These are phyloP conservation scores for Violaceomyces palustris DNA, from an alignment of 1,284 basidiomycete genomes.

Conservation along the genomic window DNA sequence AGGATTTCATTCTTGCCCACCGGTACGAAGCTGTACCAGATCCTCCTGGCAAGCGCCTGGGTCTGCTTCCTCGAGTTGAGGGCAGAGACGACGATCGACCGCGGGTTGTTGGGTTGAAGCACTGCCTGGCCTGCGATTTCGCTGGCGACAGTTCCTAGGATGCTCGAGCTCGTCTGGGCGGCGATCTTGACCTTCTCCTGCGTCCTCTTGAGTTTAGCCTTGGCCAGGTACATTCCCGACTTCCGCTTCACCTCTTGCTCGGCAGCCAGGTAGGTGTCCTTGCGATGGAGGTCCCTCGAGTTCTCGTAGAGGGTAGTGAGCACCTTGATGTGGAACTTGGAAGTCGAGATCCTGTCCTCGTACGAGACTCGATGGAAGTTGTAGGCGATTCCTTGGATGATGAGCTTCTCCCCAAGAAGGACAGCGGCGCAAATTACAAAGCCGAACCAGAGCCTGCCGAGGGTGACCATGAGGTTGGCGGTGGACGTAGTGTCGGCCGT, in stretches of 20 bases:
- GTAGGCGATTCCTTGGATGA: slow-evolving; percentile 64
- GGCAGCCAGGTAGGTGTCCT: slow-evolving; percentile 25
- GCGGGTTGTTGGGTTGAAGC: slow-evolving; percentile 64
- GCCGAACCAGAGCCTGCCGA: slow-evolving; percentile 59
- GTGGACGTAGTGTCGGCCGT: slow-evolving; percentile 18
- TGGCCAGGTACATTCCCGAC: slow-evolving; percentile 16
- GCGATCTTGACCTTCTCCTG: slow-evolving; percentile 22
- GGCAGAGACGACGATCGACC: slow-evolving; percentile 22
- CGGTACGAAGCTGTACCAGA: slow-evolving; percentile 80
- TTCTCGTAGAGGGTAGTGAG: slow-evolving; percentile 74
- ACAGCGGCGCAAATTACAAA: slow-evolving; percentile 68
- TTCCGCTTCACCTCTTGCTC: slow-evolving; percentile 31
- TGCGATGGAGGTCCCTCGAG: slow-evolving; percentile 55
- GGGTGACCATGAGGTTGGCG: slow-evolving; percentile 52
- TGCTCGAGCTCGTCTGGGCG: slow-evolving; percentile 55
- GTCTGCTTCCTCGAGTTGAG: slow-evolving; percentile 63
- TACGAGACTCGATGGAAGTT: slow-evolving; percentile 86
- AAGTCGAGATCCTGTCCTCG: slow-evolving; percentile 75
- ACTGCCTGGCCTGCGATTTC: slow-evolving; percentile 55
- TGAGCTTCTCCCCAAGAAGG: slow-evolving; percentile 74
- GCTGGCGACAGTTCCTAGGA: slow-evolving; percentile 59
- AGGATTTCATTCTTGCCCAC: slow-evolving; percentile 55
- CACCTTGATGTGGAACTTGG: slow-evolving; percentile 72
- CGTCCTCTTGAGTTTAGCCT: slow-evolving; percentile 15
- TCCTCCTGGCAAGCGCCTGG: slow-evolving; percentile 72